Base-by-base conservation (phyloP, 805 yeast genomes). In the Metschnikowia kofuensis region DNA sequence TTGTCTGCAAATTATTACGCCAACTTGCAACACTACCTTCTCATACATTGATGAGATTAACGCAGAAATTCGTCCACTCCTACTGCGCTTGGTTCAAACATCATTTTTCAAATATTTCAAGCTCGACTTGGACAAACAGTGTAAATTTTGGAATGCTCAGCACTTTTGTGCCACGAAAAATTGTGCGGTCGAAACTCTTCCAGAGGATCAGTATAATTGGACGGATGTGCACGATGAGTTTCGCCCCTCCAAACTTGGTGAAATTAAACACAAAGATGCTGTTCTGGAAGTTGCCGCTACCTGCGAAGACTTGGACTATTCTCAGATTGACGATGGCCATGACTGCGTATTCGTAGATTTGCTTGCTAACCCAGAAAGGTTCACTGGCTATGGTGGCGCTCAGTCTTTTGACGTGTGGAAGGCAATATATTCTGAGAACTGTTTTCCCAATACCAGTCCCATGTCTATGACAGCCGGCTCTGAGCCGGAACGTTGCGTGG, bases 301-400 rank as follows among this genome's bases (percentile, higher is more conserved):
- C 36, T 65, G 76, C 49, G 72, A 73, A 43, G 83, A 80, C 55
- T 68, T 78, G 48, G 88, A 85, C 59, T 87, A 85, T 69, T 83
- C 88, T 61, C 87, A 84, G 62, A 68, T 84, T 35, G 88, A 83
- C 58, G 76, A 78, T 40, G 80, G 78, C 56, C 81, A 82, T 58
- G 78, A 83, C 51, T 83, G 90, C 47, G 97, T 89, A 1, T 85
- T 85, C 59, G 96, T 94, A 29, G 89, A 91, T 60, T 76, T 94
- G 48, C 75, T 85, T 16, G 88, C 87, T 47, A 95, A 95, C 62
- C 97, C 96, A 0, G 99, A 94, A 67, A 76, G 98, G 60, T 94
- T 88, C 70, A 95, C 99, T 0, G 99, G 99, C 0, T 94, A 94
- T 62, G 87, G 90, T 31, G 99, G 99, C 30, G 82, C 84, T 44